Evolutionary conservation across 148 eudicot genomes (phyloP).

Genomic region (Chenopodium album): DNA sequence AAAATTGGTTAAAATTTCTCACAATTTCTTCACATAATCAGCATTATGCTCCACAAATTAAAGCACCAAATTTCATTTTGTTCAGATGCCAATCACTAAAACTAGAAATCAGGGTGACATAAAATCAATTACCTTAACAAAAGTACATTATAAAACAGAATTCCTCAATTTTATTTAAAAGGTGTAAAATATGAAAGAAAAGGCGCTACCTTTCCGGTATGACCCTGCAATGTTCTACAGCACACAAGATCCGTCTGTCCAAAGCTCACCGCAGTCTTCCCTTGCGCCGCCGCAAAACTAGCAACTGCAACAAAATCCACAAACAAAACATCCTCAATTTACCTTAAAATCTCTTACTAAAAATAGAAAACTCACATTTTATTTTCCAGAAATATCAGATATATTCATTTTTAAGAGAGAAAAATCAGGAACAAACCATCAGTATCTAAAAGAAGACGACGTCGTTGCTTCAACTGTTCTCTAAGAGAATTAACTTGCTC

Average conservation of each 20-base stretch:
- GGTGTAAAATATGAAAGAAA: not conserved
- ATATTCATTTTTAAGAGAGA: not conserved
- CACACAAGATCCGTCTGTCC: slow-evolving; percentile 94
- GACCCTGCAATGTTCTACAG: slow-evolving; percentile 95
- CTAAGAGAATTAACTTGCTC: slow-evolving; percentile 67
- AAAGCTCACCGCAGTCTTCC: slow-evolving; percentile 71
- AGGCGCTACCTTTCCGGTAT: slow-evolving; percentile 76
- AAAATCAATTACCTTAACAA: too few relatives aligned
- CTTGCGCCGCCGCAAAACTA: slow-evolving; percentile 70
- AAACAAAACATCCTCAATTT: not conserved
- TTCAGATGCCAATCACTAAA: not conserved
- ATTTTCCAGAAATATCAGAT: too few relatives aligned
- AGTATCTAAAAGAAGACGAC: slow-evolving; percentile 73
- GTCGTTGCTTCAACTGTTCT: slow-evolving; percentile 69
- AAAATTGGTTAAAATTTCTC: not conserved
- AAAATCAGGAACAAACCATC: slow-evolving; percentile 44
- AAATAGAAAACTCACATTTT: not conserved
- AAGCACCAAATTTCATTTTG: not conserved
- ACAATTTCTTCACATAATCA: not conserved
- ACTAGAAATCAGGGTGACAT: too few relatives aligned
- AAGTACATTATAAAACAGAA: too few relatives aligned
- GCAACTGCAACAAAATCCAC: slow-evolving; percentile 51
- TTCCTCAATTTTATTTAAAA: too few relatives aligned
- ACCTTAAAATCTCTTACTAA: not conserved
- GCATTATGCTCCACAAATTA: not conserved